Base-by-base conservation (phyloP, 495 filamentous ascomycete genomes). In the Lindgomyces ingoldianus region DNA sequence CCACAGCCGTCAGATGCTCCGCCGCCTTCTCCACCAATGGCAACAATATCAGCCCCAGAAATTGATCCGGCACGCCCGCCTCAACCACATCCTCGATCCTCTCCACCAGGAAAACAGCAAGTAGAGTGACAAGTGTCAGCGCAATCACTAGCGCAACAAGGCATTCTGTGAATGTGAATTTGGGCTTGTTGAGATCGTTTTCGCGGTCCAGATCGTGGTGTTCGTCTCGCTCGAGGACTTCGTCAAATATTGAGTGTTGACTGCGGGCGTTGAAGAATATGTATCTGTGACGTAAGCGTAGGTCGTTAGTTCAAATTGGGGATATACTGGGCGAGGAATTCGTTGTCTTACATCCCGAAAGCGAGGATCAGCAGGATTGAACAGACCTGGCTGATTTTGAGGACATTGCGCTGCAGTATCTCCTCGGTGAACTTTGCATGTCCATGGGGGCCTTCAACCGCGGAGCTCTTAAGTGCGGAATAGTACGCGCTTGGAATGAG, bases 21-120 rank as follows among this genome's bases (percentile, higher is more conserved):
- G 91, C 91, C 0, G 87, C 88, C 72, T 97, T 97, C 71, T 96
- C 93, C 8, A 96, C 92, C 2, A 97, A 78, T 1, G 93, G 93
- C 0, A 91, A 79, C 2, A 91, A 77, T 47, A 80, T 80, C 27
- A 78, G 65, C 19, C 75, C 76, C 16, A 76, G 65, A 62, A 75
- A 75, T 27, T 61, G 84, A 69, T 97, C 93, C 0, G 84, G 86
- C 10, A 97, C 81, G 44, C 80, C 73, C 10, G 78, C 74, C 10
- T 72, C 51, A 14, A 96, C 91, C 8, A 97, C 86, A 67, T 75
- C 81, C 54, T 88, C 81, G 65, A 97, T 97, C 62, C 94, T 81
- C 54, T 87, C 79, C 47, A 97, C 93, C 30, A 97, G 77, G 72
- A 89, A 89, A 24, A 93, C 84, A 24, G 93, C 89, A 46, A 91